A percentile compares a stretch with the other conserved stretches of the same genome.
Conservation (phyloP, 2,329 filamentous ascomycete species). For the Nigrospora sphaerica region DNA sequence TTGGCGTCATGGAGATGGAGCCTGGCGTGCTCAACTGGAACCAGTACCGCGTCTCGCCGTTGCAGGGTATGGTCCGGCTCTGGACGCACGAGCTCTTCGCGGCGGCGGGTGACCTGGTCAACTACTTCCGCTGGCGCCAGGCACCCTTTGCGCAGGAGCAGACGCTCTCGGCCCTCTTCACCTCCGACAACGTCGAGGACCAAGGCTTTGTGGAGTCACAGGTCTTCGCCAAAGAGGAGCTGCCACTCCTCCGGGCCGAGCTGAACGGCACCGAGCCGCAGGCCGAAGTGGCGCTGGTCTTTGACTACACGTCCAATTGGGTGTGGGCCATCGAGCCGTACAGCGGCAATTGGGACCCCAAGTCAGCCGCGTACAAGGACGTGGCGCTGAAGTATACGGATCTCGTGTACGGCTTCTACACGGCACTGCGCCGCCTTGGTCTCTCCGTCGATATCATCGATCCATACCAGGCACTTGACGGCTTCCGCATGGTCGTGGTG, state of each 20-base stretch:
- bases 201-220: slow-evolving; percentile 10
- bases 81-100: slow-evolving; percentile 15
- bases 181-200: slow-evolving; percentile 10
- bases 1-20: slow-evolving; percentile 16
- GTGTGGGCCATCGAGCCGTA: slow-evolving; percentile 14
- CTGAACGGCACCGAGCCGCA: slow-evolving; percentile 6
- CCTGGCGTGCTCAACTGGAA: slow-evolving; percentile 16
- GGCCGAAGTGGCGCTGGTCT: slow-evolving; percentile 10
- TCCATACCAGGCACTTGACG: slow-evolving; percentile 9
- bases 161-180: slow-evolving; percentile 12
- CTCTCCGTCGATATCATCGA: slow-evolving; percentile 13
- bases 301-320: slow-evolving; percentile 13
- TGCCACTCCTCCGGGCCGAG: slow-evolving; percentile 6
- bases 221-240: slow-evolving; percentile 8
- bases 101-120: slow-evolving; percentile 10
- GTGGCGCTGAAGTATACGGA: slow-evolving; percentile 8
- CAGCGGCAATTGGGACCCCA: slow-evolving; percentile 13
- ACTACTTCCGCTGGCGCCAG: slow-evolving; percentile 16
- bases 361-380: slow-evolving; percentile 7
- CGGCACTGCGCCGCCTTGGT: slow-evolving; percentile 12
- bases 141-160: slow-evolving; percentile 15
- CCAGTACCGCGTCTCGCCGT: slow-evolving; percentile 10
- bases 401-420: slow-evolving; percentile 12
- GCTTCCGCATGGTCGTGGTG: slow-evolving; percentile 14
- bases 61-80: slow-evolving; percentile 12